phyloP scores from a whole-genome alignment of 108 stramenopile species.

The Cyclotella baltica region DNA sequence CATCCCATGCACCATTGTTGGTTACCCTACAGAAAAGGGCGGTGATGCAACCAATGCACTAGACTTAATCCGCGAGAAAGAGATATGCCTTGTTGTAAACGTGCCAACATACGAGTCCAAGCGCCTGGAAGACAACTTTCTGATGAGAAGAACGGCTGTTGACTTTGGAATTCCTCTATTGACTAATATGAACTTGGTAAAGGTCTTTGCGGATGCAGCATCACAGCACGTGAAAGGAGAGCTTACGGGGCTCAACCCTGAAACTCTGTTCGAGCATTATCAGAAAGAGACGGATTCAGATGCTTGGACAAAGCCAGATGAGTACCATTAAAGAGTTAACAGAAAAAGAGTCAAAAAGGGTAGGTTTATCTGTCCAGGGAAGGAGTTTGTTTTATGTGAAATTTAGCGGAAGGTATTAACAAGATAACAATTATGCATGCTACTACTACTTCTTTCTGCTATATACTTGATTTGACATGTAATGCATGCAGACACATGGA shows the following conservation, averaged over 20 bases:
- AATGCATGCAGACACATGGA: too few relatives aligned
- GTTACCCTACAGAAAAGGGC: constrained; percentile 82
- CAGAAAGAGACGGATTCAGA: constrained; percentile 68
- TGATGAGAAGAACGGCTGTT: constrained; percentile 93
- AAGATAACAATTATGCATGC: too few relatives aligned
- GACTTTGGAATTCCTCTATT: constrained; percentile 96
- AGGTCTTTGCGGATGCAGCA: constrained; percentile 87
- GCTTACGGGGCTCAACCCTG: constrained; percentile 66
- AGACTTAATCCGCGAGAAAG: constrained; percentile 77
- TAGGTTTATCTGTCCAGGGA: too few relatives aligned
- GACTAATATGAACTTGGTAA: constrained; percentile 93
- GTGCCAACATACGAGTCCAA: constrained; percentile 90
- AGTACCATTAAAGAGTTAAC: constrained; percentile 84
- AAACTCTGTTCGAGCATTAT: constrained; percentile 84
- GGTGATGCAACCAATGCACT: constrained; percentile 71
- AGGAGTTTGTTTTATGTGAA: too few relatives aligned
- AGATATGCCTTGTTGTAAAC: constrained; percentile 95
- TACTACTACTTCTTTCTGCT: too few relatives aligned
- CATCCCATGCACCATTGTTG: constrained; percentile 83
- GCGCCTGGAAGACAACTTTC: constrained; percentile 90
- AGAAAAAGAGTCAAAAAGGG: too few relatives aligned
- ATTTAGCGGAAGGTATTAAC: too few relatives aligned
- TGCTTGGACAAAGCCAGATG: constrained; percentile 78
- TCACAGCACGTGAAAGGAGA: constrained; percentile 67
- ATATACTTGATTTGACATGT: too few relatives aligned